Percentiles rank a stretch among this genome's conserved stretches.
Evolutionary conservation across 345 rosid genomes (phyloP).

Genomic region (Crucihimalaya himalaica): DNA sequence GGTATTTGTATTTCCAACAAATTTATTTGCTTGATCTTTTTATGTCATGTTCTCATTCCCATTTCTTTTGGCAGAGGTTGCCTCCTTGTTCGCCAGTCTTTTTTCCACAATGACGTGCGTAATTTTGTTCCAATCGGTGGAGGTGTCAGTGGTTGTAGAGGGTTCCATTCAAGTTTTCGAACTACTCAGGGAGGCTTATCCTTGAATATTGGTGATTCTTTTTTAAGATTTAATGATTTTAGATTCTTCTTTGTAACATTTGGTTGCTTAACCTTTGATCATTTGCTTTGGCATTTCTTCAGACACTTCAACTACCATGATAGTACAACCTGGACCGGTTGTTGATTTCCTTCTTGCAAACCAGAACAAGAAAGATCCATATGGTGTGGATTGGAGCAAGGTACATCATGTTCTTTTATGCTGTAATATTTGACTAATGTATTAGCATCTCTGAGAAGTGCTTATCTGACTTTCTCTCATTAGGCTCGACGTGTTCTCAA

Average conservation of each 20-base stretch:
- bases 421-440: neutral
- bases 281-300: constrained; percentile 5
- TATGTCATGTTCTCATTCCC: neutral
- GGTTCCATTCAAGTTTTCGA: constrained; percentile 44
- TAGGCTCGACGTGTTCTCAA: constrained; percentile 71
- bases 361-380: constrained; percentile 30
- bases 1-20: neutral
- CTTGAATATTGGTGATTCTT: constrained; percentile 38
- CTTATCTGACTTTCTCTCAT: constrained; percentile 1
- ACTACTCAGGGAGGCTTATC: constrained; percentile 46
- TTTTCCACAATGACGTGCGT: constrained; percentile 28
- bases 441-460: constrained; percentile 6
- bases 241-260: constrained; percentile 14
- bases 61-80: constrained; percentile 65
- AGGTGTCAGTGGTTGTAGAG: constrained; percentile 41
- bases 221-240: neutral
- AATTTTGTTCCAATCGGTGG: constrained; percentile 33
- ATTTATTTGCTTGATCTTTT: neutral
- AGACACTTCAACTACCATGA: constrained; percentile 44
- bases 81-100: constrained; percentile 48
- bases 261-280: neutral
- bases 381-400: constrained; percentile 26
- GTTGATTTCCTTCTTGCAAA: constrained; percentile 34
- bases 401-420: constrained; percentile 24
- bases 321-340: constrained; percentile 42